These are phyloP conservation scores for Phoma sp. DNA, from an alignment of 2,329 filamentous ascomycete species.

Conservation along the genomic window DNA sequence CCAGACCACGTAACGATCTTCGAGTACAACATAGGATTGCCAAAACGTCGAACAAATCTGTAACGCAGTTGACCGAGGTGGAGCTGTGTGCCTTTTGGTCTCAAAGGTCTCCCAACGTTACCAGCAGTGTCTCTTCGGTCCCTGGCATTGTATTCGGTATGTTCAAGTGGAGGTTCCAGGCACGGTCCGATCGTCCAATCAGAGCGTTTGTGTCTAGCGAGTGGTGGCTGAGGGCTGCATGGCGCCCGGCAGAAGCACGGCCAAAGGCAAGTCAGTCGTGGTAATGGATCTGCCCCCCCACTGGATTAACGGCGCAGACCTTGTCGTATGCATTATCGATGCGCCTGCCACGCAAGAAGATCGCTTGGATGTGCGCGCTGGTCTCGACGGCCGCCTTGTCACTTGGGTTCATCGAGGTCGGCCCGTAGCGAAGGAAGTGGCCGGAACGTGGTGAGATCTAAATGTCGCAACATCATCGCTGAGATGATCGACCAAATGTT, in stretches of 20 bases:
- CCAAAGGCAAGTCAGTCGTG: slow-evolving; percentile 7
- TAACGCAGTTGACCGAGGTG: slow-evolving; percentile 8
- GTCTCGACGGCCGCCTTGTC: not conserved
- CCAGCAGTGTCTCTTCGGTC: not conserved
- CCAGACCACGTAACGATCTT: not conserved
- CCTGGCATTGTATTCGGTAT: not conserved
- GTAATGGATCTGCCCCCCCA: slow-evolving; percentile 14
- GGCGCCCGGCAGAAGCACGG: slow-evolving; percentile 10
- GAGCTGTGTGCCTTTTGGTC: slow-evolving; percentile 1
- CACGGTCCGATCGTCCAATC: slow-evolving; percentile 24
- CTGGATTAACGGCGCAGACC: slow-evolving; percentile 15
- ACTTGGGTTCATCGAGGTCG: slow-evolving; percentile 3
- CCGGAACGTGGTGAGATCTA: slow-evolving; percentile 10
- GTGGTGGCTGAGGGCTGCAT: slow-evolving; percentile 24
- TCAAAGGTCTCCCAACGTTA: not conserved
- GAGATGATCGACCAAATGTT: not conserved
- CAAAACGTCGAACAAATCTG: not conserved
- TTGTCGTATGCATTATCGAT: slow-evolving; percentile 15
- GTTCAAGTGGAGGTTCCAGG: slow-evolving; percentile 9
- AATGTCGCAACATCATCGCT: not conserved
- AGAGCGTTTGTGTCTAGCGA: slow-evolving; percentile 17
- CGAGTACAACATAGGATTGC: slow-evolving; percentile 7
- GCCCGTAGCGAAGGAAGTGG: slow-evolving; percentile 7
- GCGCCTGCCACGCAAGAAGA: slow-evolving; percentile 10
- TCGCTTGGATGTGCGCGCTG: not conserved